phyloP scores from a whole-genome alignment of 129 eudicot species.

The sunflower (Helianthus annuus) region HanXRQr2.0-SUNRISE NC_035448.2:111269153-111269652 shows the following conservation, averaged over 20 bases:
- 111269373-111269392: constrained; percentile 2
- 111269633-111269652: constrained; percentile 16
- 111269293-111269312: no score
- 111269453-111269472: not conserved
- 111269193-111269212: not conserved
- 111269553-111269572: constrained; percentile 1
- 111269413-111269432: not conserved
- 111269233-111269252: constrained; percentile 4
- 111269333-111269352: constrained; percentile 10
- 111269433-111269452: not conserved
- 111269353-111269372: not conserved
- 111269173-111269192: not conserved
- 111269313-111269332: not conserved
- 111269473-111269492: not conserved
- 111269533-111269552: no score
- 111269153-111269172: constrained; percentile 14
- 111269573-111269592: not conserved
- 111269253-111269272: constrained; percentile 1
- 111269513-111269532: no score
- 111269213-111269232: not conserved
- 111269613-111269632: not conserved
- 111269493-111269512: not conserved
- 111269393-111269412: constrained; percentile 1
- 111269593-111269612: constrained; percentile 4
- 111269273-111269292: not conserved